Evolutionary conservation across 805 yeast species (phyloP), one percentile per base, ranked within the genome.

Genomic region (Spathaspora boniae): DNA sequence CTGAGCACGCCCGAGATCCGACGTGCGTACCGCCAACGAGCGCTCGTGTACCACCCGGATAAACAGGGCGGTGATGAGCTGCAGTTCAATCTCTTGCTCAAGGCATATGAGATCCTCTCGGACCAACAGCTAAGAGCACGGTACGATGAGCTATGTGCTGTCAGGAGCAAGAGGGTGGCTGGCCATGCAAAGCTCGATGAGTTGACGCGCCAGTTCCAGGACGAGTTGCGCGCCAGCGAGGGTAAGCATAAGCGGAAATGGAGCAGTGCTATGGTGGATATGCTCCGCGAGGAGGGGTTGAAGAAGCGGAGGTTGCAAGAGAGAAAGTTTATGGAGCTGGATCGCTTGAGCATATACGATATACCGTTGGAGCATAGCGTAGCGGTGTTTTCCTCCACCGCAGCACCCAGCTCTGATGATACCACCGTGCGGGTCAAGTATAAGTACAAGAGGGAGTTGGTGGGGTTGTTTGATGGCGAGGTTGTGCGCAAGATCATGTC

Each of bases 31-130:
- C 50, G 71, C 25, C 45, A 46, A 26, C 43, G 53, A 38, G 72
- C 73, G 1, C 54, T 67, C 15, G 30, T 41, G 15, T 60, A 48
- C 40, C 72, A 68, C 41, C 72, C 73, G 5, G 73, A 68, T 44
- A 68, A 66, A 41, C 40, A 51, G 8, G 41, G 50, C 12, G 48
- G 54, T 2, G 56, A 45, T 25, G 60, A 59, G 2, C 41, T 41
- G 8, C 51, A 56, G 38, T 67, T 67, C 46, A 60, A 60, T 25
- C 31, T 54, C 9, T 44, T 62, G 33, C 47, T 61, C 6, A 46
- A 50, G 23, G 48, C 56, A 5, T 55, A 64, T 48, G 57, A 60
- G 26, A 57, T 66, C 11, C 50, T 67, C 20, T 46, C 51, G 6
- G 46, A 53, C 32, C 53, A 53, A 0, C 34, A 16, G 3, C 43